Conservation (phyloP, 352 stramenopile genomes). For the Phytophthora citricola region DNA sequence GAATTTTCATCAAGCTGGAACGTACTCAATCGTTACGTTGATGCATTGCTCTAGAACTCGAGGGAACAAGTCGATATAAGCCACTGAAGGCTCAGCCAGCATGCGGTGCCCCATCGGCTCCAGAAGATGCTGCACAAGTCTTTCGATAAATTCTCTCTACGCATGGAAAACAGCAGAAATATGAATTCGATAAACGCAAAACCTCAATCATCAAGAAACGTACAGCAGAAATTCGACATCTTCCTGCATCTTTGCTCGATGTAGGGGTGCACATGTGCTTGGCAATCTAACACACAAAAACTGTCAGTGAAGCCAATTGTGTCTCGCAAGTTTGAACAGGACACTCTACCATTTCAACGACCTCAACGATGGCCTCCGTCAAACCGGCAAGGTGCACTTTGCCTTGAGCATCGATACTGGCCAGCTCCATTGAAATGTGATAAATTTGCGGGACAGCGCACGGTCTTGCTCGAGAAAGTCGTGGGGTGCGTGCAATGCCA, state of each 20-base stretch:
- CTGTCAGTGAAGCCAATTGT: not conserved
- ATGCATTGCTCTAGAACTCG: conserved; percentile 66
- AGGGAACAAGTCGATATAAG: conserved; percentile 54
- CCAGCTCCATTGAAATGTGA: conserved; percentile 64
- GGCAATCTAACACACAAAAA: conserved; percentile 29
- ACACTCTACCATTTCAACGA: conserved; percentile 41
- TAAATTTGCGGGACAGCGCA: conserved; percentile 49
- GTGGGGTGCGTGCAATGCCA: conserved; percentile 4
- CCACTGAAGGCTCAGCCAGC: conserved; percentile 47
- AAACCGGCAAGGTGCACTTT: conserved; percentile 63
- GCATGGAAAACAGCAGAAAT: not conserved
- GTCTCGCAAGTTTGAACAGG: not conserved
- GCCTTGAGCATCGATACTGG: conserved; percentile 49
- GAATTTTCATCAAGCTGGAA: conserved; percentile 1
- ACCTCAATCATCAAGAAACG: not conserved
- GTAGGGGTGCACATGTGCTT: conserved; percentile 40
- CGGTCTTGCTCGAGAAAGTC: conserved; percentile 2
- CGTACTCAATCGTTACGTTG: conserved; percentile 59
- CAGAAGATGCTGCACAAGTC: conserved; percentile 56
- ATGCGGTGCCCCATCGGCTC: conserved; percentile 53
- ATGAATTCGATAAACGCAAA: not conserved
- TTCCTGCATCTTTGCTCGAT: conserved; percentile 26
- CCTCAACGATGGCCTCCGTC: conserved; percentile 62
- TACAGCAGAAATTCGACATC: conserved; percentile 36
- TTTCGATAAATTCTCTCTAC: conserved; percentile 62